Evolutionary conservation across 208 protist species (phyloP).

Genomic region (Leptomonas pyrrhocoris): DNA sequence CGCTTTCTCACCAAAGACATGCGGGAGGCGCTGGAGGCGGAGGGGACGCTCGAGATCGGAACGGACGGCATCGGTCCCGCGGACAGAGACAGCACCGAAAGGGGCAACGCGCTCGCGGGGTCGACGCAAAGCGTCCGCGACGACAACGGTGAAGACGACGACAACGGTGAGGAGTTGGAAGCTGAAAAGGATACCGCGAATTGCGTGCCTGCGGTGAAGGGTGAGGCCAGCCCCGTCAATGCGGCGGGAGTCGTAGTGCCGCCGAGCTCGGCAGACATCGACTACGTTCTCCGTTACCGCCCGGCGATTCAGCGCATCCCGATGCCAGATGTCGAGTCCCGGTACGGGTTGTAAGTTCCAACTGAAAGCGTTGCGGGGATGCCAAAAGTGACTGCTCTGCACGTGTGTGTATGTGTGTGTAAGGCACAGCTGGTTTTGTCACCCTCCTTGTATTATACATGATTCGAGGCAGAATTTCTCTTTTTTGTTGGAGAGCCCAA

Average conservation of each 20-base stretch:
- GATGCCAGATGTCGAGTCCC: constrained; percentile 66
- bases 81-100: not conserved
- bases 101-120: not conserved
- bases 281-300: constrained; percentile 33
- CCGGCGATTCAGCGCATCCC: constrained; percentile 52
- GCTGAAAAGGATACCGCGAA: not conserved
- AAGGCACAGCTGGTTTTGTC: too few relatives aligned
- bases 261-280: constrained; percentile 23
- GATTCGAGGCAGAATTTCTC: too few relatives aligned
- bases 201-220: not conserved
- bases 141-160: not conserved
- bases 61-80: constrained; percentile 12
- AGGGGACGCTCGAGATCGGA: constrained; percentile 17
- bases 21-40: constrained; percentile 27
- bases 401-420: too few relatives aligned
- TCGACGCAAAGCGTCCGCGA: not conserved
- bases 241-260: not conserved
- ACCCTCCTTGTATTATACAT: too few relatives aligned
- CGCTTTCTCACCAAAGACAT: constrained; percentile 34
- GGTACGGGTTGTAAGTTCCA: constrained; percentile 35
- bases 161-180: not conserved
- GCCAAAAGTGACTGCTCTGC: too few relatives aligned
- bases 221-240: not conserved
- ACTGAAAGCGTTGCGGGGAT: too few relatives aligned
- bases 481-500: too few relatives aligned